Evolutionary conservation across 2,329 filamentous ascomycete genomes (phyloP).

Genomic region (Aureobasidium mangrovei): DNA sequence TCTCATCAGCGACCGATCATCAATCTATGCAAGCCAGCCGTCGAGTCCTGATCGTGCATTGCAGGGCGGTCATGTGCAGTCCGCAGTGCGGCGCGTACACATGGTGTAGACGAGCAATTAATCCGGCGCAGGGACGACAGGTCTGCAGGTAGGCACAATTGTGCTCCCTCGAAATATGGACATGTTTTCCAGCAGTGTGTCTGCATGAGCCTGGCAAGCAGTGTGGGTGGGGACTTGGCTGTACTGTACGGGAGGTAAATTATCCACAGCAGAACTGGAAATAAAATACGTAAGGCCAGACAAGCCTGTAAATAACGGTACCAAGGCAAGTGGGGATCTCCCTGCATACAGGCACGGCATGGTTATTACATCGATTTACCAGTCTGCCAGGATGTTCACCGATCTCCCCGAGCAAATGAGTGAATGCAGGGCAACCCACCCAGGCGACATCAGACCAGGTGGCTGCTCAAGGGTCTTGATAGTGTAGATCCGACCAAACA

Average conservation of each 20-base stretch:
- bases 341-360: background rate
- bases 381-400: too few relatives aligned
- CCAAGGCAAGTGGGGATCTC: background rate
- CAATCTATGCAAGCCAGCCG: slow-evolving; percentile 3
- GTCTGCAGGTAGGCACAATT: background rate
- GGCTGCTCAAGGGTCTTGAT: too few relatives aligned
- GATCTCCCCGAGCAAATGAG: too few relatives aligned
- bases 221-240: background rate
- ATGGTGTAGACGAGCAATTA: slow-evolving; percentile 7
- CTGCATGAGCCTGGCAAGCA: background rate
- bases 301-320: background rate
- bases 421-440: too few relatives aligned
- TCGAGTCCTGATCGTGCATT: slow-evolving; percentile 1
- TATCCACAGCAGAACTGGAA: background rate
- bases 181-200: background rate
- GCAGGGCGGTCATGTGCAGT: background rate
- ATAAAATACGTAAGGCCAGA: slow-evolving; percentile 4
- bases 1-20: background rate
- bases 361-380: background rate
- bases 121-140: background rate
- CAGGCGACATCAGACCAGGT: too few relatives aligned
- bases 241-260: slow-evolving; percentile 2
- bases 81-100: slow-evolving; percentile 3
- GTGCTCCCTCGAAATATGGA: background rate
- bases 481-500: too few relatives aligned